Base-by-base conservation (phyloP, 441 rosid genomes). In the Adansonia gregorii region DNA sequence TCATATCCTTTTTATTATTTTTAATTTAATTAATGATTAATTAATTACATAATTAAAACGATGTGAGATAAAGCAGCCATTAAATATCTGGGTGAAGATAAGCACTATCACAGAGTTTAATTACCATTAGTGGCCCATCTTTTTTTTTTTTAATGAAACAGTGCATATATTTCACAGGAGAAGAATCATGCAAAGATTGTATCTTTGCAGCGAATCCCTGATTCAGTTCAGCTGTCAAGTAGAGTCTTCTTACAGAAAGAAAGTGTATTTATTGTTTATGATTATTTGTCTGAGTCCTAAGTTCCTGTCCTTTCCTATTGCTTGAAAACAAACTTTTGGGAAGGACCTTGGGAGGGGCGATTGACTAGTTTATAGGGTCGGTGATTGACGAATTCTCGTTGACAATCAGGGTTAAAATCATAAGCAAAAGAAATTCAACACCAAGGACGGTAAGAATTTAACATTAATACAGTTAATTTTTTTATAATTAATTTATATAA, bases 41-140 rank as follows among this genome's bases (percentile, higher is more conserved):
- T 24, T 24, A 24, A 24, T 0, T 24, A 24, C 27, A 24, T 24
- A 24, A 24, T 24, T 24, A 24, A 24, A 0, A 48, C 77, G 79
- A 82, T 78, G 82, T 82, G 82, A 81, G 76, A 66, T 70, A 80
- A 84, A 84, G 82, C 73, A 43, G 71, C 27, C 54, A 78, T 65
- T 61, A 20, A 76, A 76, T 74, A 55, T 75, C 20, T 71, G 22
- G 45, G 27, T 81, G 68, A 77, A 69, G 81, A 82, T 79, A 78
- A 55, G 35, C 73, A 76, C 64, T 17, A 78, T 60, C 35, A 80
- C 76, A 61, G 66, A 60, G 59, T 83, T 72, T 35, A 24, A 24
- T 72, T 17, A 74, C 73, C 63, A 55, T 65, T 22, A 66, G 27
- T 85, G 83, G 77, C 78, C 83, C 83, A 80, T 78, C 4, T 35